Evolutionary conservation across 176 grass and related monocot genomes (phyloP), one percentile per base, ranked within the genome.

Genomic region (Eremochloa ophiuroides): DNA sequence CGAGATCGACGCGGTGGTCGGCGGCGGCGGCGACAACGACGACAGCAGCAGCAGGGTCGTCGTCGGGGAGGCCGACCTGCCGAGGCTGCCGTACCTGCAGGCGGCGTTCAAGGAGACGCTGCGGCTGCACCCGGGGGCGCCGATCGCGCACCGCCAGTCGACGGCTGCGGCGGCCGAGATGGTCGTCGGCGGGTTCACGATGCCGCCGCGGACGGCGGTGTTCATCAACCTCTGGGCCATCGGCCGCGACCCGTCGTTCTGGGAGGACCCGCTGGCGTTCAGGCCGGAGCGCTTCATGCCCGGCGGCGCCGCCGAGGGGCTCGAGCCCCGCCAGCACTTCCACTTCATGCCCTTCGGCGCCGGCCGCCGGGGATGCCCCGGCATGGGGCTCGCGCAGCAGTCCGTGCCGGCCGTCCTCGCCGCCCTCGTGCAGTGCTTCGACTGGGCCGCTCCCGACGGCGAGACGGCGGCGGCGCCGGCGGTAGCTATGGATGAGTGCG

Each of bases 151-250:
- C 53, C 69, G 94, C 3, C 39, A 69, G 58, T 85, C 85, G 20
- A 53, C 83, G 23, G 47, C 75, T 2, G 83, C 85, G 20, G 46
- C 83, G 23, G 47, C 75, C 3, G 83, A 91, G 71, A 77, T 85
- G 73, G 71, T 5, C 0, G 11, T 85, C 4, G 29, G 77, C 20
- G 88, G 78, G 18, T 87, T 53, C 60, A 58, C 30, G 13, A 65
- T 97, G 37, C 88, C 91, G 16, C 56, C 88, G 3, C 37, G 70
- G 2, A 85, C 88, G 39, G 69, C 88, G 13, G 71, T 93, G 44
- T 93, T 87, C 81, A 76, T 93, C 62, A 93, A 97, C 71, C 22
- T 87, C 1, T 97, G 91, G 94, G 53, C 94, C 56, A 86, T 93
- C 56, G 86, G 86, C 15, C 87, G 91, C 14, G 94, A 97, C 75